Evolutionary conservation across 139 green algal genomes (phyloP).

Genomic region (Limnomonas spitsbergensis): DNA sequence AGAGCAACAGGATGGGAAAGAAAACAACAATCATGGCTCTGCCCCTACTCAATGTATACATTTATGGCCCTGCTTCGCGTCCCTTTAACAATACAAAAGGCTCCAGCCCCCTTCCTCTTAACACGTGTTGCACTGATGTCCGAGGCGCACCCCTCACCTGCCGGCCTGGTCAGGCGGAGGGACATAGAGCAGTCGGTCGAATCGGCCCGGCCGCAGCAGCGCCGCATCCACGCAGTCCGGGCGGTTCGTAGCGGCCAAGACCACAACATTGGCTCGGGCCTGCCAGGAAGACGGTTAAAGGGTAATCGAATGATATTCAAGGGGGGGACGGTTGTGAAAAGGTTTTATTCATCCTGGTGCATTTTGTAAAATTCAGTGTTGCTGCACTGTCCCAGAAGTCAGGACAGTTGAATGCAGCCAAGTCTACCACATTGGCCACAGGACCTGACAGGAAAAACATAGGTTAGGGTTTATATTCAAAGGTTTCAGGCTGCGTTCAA

Average conservation of each 20-base stretch:
- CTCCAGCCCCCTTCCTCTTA: not conserved
- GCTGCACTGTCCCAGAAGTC: not conserved
- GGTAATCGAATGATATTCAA: not conserved
- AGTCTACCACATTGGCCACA: too few relatives aligned
- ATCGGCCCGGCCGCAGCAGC: constrained; percentile 83
- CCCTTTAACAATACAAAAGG: not conserved
- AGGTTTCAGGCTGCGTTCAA: too few relatives aligned
- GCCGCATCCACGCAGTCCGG: constrained; percentile 81
- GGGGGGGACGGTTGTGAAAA: not conserved
- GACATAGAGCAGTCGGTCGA: constrained; percentile 90
- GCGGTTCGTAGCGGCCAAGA: constrained; percentile 92
- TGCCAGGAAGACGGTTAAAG: not conserved
- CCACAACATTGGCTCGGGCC: constrained; percentile 11
- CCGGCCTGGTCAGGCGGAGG: constrained; percentile 51
- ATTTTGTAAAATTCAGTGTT: not conserved
- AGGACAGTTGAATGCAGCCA: not conserved
- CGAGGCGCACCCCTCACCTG: constrained; percentile 29
- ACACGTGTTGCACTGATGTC: not conserved
- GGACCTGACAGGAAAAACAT: too few relatives aligned
- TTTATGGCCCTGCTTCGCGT: not conserved
- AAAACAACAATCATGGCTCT: not conserved
- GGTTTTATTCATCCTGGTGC: not conserved
- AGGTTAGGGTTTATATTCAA: too few relatives aligned
- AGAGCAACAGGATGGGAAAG: too few relatives aligned
- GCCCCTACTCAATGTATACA: too few relatives aligned